Base-by-base conservation (phyloP, 2,329 filamentous ascomycete species). In the Cladophialophora bantiana region DNA sequence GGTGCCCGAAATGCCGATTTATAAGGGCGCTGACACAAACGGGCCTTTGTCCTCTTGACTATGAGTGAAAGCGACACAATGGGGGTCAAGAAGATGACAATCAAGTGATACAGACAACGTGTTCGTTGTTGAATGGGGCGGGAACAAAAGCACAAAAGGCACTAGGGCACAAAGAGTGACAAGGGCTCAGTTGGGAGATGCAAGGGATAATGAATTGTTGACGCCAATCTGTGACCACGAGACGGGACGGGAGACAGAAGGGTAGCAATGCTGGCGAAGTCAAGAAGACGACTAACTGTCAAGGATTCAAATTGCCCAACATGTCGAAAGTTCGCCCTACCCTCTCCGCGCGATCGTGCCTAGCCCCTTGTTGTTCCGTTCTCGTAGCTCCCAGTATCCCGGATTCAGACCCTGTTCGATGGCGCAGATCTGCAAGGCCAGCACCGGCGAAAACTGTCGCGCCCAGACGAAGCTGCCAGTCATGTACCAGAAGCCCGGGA, bases 401-500 rank as follows among this genome's bases (percentile, higher is more conserved):
- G 58, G 45, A 13, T 61, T 62, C 42, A 67, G 40, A 0, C 65
- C 65, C 45, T 60, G 20, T 34, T 67, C 60, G 26, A 67, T 34
- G 10, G 78, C 83, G 71, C 82, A 83, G 61, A 85, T 84, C 71
- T 84, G 82, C 66, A 85, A 72, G 1, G 83, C 83, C 67, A 85
- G 68, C 60, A 81, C 74, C 62, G 81, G 83, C 0, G 88, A 90
- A 70, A 83, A 90, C 52, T 86, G 86, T 15, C 88, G 80, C 65
- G 86, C 89, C 59, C 90, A 75, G 0, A 86, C 87, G 42, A 90
- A 73, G 68, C 89, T 90, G 0, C 89, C 88, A 0, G 87, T 88
- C 69, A 89, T 86, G 69, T 86, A 86, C 88, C 88, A 90, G 66
- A 90, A 87, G 0, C 87, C 86, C 0, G 86, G 85, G 62, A 89